Conservation (phyloP, 257 asterid species). For the Solanum peruvianum region DNA sequence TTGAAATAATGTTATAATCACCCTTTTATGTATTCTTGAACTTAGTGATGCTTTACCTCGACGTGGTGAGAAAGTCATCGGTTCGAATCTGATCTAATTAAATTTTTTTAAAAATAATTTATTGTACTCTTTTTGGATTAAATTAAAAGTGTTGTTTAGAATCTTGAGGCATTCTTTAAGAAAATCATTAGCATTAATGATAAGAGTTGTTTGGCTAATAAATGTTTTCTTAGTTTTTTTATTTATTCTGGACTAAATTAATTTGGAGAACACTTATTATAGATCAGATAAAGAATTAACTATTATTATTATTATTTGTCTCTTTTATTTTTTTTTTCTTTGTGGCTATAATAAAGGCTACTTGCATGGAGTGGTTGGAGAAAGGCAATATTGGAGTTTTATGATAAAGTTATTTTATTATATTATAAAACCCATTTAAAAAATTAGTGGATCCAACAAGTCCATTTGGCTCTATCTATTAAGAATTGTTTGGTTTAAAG, state of each 20-base stretch:
- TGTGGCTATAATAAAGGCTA: not conserved
- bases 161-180: not conserved
- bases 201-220: not conserved
- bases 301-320: not conserved
- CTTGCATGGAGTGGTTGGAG: not conserved
- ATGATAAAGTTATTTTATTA: not conserved
- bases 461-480: not conserved
- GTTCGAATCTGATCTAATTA: not conserved
- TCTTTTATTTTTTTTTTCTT: not conserved
- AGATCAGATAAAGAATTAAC: not conserved
- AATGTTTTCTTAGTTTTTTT: not conserved
- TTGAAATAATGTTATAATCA: not conserved
- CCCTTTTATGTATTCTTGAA: not conserved
- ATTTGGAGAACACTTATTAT: not conserved
- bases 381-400: not conserved
- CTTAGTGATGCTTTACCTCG: not conserved
- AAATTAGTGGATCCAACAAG: not conserved
- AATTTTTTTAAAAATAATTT: not conserved
- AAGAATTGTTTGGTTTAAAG: not conserved
- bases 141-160: not conserved
- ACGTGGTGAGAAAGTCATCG: not conserved
- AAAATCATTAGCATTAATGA: not conserved
- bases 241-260: not conserved
- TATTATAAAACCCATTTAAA: not conserved
- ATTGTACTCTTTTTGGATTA: accelerated